Evolutionary conservation across 2,329 filamentous ascomycete genomes (phyloP), one percentile per base, ranked within the genome.

Genomic region (Sphaerostilbella broomeana): DNA sequence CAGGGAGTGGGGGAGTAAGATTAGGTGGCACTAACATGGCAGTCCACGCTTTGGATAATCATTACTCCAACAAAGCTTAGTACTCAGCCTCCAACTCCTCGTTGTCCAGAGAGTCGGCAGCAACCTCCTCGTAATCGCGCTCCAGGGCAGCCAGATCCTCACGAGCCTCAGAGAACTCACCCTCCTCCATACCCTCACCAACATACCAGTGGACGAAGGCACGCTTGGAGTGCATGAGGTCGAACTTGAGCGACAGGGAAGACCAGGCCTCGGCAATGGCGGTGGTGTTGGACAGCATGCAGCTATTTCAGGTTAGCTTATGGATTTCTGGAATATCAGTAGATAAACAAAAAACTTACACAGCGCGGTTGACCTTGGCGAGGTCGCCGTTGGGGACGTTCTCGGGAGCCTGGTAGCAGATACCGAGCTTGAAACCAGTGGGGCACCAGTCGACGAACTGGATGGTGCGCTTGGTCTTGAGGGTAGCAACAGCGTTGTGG

Each of bases 371-470:
- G 68, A 95, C 90, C 77, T 94, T 92, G 68, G 92, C 90, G 50
- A 97, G 79, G 63, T 97, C 92, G 59, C 90, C 90, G 71, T 95
- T 94, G 60, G 88, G 92, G 42, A 97, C 90, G 70, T 86, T 84
- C 74, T 94, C 80, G 52, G 90, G 90, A 61, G 89, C 86, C 76
- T 97, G 89, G 82, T 94, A 97, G 85, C 89, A 95, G 77, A 98
- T 98, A 77, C 92, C 92, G 55, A 98, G 86, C 86, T 98, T 98
- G 84, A 98, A 98, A 55, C 92, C 92, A 68, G 92, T 98, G 47
- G 92, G 92, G 81, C 92, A 98, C 92, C 92, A 98, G 73, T 98
- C 92, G 63, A 98, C 92, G 65, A 97, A 95, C 73, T 97, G 89
- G 64, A 98, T 94, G 57, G 92, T 95, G 60, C 87, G 85, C 85